Conservation (phyloP, 768 basidiomycete species). For the Pleurotus tuoliensis region DNA sequence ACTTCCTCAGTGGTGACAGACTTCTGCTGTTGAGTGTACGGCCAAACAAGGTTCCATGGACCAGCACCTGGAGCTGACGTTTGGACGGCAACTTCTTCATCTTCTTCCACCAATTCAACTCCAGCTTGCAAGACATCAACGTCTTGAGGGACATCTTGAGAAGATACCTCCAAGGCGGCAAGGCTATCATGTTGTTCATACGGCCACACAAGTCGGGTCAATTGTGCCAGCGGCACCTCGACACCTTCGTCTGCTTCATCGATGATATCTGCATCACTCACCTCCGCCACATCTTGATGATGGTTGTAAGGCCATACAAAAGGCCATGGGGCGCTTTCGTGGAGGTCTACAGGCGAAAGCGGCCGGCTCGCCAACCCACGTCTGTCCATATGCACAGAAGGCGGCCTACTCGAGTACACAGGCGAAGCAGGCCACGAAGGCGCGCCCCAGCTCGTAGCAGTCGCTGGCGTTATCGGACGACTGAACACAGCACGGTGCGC, state of each 20-base stretch:
- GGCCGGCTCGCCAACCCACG: slow-evolving; percentile 34
- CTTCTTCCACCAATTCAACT: too few relatives aligned
- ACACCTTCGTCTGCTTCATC: neutral
- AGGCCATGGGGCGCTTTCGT: slow-evolving; percentile 25
- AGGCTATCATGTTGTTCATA: neutral
- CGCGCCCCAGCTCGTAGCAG: slow-evolving; percentile 34
- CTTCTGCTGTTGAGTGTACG: slow-evolving; percentile 5
- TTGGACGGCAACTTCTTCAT: too few relatives aligned
- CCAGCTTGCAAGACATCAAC: too few relatives aligned
- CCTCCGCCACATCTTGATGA: neutral
- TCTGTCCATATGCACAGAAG: slow-evolving; percentile 37
- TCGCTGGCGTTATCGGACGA: slow-evolving; percentile 38
- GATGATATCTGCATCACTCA: neutral
- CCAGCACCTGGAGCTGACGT: neutral
- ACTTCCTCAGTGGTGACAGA: neutral
- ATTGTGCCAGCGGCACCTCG: neutral
- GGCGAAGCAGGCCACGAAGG: slow-evolving; percentile 24
- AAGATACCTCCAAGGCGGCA: neutral
- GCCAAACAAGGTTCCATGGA: slow-evolving; percentile 15
- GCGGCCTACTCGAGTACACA: slow-evolving; percentile 13
- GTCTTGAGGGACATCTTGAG: too few relatives aligned
- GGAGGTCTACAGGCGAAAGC: slow-evolving; percentile 36
- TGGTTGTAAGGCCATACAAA: slow-evolving; percentile 30
- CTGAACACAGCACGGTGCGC: slow-evolving; percentile 39
- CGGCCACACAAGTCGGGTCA: neutral